Evolutionary conservation across 2,329 filamentous ascomycete genomes (phyloP), one percentile per base, ranked within the genome.

Genomic region (Penicillium sp.): DNA sequence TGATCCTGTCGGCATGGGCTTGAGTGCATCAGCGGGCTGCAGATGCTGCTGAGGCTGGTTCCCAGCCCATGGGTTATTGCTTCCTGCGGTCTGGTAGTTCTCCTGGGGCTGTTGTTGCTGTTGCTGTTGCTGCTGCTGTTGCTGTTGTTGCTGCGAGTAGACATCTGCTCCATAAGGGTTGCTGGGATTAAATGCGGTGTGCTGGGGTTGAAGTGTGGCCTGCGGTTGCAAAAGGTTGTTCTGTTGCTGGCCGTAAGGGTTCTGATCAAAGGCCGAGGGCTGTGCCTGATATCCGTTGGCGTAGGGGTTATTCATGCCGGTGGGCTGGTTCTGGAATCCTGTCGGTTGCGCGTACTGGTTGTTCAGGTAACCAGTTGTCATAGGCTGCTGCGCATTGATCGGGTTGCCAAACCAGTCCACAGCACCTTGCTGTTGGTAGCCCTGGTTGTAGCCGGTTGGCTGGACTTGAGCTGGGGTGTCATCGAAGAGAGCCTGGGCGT

Each of bases 351-450:
- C 82, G 69, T 88, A 88, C 59, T 86, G 84, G 65, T 85, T 87
- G 75, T 87, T 87, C 62, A 88, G 75, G 68, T 82, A 88, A 6
- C 86, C 86, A 15, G 86, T 89, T 53, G 80, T 83, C 73, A 92
- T 87, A 65, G 88, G 79, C 63, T 82, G 82, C 72, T 90, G 88
- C 68, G 86, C 87, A 57, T 93, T 90, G 68, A 97, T 88, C 13
- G 92, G 91, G 74, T 99, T 99, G 58, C 93, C 94, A 68, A 95
- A 94, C 86, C 95, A 97, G 76, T 99, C 94, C 19, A 99, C 94
- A 13, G 91, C 91, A 56, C 89, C 89, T 72, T 96, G 93, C 77
- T 99, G 94, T 78, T 97, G 92, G 70, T 99, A 99, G 46, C 93
- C 93, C 77, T 96, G 92, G 75, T 97, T 97, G 79, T 91, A 92